These are phyloP conservation scores for Prunus persica DNA, from an alignment of 306 rosid genomes.

Conservation along the genomic window DNA sequence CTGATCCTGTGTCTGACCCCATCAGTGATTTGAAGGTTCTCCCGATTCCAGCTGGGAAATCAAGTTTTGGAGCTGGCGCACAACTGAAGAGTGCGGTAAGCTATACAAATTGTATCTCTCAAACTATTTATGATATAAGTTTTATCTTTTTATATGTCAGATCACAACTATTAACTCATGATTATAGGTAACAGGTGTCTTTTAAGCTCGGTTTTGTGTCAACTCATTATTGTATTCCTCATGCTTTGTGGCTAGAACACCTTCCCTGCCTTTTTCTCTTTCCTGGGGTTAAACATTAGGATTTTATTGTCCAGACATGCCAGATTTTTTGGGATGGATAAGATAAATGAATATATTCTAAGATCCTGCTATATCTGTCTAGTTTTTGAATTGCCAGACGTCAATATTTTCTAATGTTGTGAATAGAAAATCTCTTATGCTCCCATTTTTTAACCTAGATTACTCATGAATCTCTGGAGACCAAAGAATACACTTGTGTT, in stretches of 20 bases:
- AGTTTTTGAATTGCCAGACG: neutral
- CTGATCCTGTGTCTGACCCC: constrained; percentile 96
- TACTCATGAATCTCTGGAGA: neutral
- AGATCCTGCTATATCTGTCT: neutral
- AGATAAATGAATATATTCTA: neutral
- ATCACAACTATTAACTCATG: neutral
- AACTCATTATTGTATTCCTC: neutral
- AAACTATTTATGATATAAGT: neutral
- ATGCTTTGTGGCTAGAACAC: neutral
- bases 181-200: neutral
- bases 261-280: neutral
- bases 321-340: neutral
- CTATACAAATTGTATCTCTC: constrained; percentile 3
- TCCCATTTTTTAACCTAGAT: too few species aligned
- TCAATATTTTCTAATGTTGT: neutral
- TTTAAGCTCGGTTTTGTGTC: neutral
- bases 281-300: neutral
- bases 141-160: neutral
- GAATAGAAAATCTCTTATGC: neutral
- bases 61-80: constrained; percentile 94
- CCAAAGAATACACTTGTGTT: neutral
- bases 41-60: constrained; percentile 72
- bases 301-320: neutral
- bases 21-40: constrained; percentile 80
- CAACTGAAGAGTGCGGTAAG: constrained; percentile 90